phyloP scores from a whole-genome alignment of 2,329 filamentous ascomycete species.

The Colletotrichum navitas region DNA sequence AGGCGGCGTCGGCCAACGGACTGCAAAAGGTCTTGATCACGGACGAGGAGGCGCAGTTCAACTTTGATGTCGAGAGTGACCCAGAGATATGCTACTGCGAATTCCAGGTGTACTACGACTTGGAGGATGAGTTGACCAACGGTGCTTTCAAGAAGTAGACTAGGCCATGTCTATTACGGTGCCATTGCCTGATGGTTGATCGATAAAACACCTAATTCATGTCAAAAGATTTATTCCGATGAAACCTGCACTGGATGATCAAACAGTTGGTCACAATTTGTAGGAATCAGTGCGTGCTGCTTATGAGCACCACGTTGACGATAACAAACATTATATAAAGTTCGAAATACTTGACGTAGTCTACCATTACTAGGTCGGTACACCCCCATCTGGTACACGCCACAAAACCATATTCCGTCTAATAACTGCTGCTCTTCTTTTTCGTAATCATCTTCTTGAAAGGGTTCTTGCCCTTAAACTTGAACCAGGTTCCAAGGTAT shows the following conservation, averaged over 20 bases:
- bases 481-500: constrained; percentile 55
- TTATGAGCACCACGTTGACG: too few relatives aligned
- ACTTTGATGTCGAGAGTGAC: constrained; percentile 43
- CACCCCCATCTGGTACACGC: not conserved
- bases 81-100: constrained; percentile 44
- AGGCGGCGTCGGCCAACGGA: constrained; percentile 54
- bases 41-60: constrained; percentile 58
- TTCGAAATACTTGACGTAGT: too few relatives aligned
- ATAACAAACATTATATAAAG: not conserved
- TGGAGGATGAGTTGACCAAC: constrained; percentile 39
- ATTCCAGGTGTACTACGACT: constrained; percentile 43
- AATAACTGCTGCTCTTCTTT: constrained; percentile 40
- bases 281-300: not conserved
- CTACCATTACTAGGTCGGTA: not conserved
- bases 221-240: not conserved
- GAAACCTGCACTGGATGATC: not conserved
- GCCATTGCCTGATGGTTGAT: not conserved
- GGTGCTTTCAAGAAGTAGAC: constrained; percentile 38
- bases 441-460: constrained; percentile 50
- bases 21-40: constrained; percentile 54
- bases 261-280: not conserved
- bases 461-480: constrained; percentile 56
- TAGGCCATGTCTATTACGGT: not conserved
- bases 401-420: not conserved
- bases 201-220: not conserved